These are phyloP conservation scores for Volvox africanus DNA, from an alignment of 139 green algal genomes.

Conservation along the genomic window DNA sequence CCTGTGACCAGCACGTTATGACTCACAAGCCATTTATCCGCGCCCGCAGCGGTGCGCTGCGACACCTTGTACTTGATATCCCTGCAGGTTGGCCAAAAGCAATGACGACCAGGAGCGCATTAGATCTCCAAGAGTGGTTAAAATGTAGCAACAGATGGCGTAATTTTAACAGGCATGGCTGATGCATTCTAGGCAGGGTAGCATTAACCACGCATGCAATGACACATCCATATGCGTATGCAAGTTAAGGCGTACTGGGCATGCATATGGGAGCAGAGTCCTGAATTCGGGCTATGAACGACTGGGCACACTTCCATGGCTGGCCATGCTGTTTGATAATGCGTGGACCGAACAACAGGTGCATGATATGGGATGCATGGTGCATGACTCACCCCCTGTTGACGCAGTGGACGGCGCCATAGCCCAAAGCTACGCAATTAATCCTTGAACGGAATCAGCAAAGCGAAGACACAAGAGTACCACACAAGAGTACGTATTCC, in stretches of 20 bases:
- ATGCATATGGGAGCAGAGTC: too few species aligned
- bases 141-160: too few species aligned
- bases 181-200: too few species aligned
- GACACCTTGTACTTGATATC: slow-evolving; percentile 72
- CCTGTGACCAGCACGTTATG: too few species aligned
- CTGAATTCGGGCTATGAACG: too few species aligned
- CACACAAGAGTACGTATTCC: background rate
- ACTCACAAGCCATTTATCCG: slow-evolving; percentile 85
- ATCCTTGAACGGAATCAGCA: background rate
- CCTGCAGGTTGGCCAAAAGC: background rate
- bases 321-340: background rate
- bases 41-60: slow-evolving; percentile 66
- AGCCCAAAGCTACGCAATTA: slow-evolving; percentile 70
- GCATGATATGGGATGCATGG: background rate
- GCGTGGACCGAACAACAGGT: background rate
- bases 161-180: too few species aligned
- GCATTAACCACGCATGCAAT: too few species aligned
- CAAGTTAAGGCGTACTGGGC: too few species aligned
- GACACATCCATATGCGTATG: too few species aligned
- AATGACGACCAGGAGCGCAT: background rate
- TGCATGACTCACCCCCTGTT: slow-evolving; percentile 49
- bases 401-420: slow-evolving; percentile 77
- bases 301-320: too few species aligned
- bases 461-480: background rate
- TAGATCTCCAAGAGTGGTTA: too few species aligned